Conservation (phyloP, 768 basidiomycete species). For the Auricularia auricula-judae region DNA sequence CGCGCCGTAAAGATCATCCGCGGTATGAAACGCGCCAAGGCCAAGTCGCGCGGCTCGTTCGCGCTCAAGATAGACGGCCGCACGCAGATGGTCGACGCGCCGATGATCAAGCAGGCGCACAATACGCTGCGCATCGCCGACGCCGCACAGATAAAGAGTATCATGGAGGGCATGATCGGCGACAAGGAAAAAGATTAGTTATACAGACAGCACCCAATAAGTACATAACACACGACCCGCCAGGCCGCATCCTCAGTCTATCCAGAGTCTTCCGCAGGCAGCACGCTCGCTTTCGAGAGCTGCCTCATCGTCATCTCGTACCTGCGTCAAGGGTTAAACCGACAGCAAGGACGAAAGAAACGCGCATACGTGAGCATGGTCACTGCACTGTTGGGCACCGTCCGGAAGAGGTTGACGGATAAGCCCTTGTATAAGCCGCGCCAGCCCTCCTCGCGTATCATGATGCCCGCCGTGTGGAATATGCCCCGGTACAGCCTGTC, state of each 20-base stretch:
- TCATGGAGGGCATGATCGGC: no score
- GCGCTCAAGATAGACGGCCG: constrained; percentile 51
- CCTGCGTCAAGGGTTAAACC: constrained; percentile 12
- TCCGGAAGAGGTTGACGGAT: constrained; percentile 86
- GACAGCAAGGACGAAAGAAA: neutral
- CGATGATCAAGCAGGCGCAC: constrained; percentile 76
- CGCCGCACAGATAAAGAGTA: constrained; percentile 28
- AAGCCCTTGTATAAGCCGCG: constrained; percentile 84
- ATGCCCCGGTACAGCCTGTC: constrained; percentile 37
- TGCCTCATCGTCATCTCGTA: constrained; percentile 33
- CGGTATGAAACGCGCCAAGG: constrained; percentile 50
- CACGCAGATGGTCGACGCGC: constrained; percentile 83
- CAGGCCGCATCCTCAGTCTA: neutral
- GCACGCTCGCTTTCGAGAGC: neutral
- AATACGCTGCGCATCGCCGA: constrained; percentile 41
- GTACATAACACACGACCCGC: no score
- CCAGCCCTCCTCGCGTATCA: constrained; percentile 79
- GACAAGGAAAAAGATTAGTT: no score
- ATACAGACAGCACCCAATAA: no score
- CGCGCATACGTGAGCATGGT: constrained; percentile 81
- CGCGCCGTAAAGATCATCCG: constrained; percentile 66
- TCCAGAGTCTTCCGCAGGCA: neutral
- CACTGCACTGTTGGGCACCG: constrained; percentile 92
- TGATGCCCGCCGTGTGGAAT: constrained; percentile 57
- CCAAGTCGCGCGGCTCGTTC: constrained; percentile 49